These are phyloP conservation scores for Batkoa obscura DNA, from an alignment of 371 early-diverging fungal species.

Conservation along the genomic window DNA sequence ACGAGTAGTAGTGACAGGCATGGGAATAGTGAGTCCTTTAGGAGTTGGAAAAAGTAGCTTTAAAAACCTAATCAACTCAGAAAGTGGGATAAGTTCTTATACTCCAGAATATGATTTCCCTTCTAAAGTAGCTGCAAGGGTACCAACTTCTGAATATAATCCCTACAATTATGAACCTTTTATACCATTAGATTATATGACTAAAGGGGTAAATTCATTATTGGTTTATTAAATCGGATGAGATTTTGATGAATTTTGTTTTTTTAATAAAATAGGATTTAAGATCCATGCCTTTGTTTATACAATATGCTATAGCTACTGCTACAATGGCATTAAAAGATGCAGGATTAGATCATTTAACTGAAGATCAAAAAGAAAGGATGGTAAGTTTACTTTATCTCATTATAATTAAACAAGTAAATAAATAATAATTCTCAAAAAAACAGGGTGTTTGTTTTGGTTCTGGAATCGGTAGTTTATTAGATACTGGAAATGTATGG, in stretches of 20 bases:
- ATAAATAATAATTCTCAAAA: too few species aligned
- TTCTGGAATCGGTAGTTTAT: conserved; percentile 79
- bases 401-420: conserved; percentile 1
- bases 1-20: conserved; percentile 83
- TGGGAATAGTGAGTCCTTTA: conserved; percentile 85
- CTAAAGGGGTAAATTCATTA: conserved; percentile 30
- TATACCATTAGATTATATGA: conserved; percentile 46
- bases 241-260: conserved; percentile 2
- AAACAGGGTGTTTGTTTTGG: conserved; percentile 85
- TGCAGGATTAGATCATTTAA: conserved; percentile 33
- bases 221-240: neutral
- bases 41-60: conserved; percentile 59
- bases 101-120: conserved; percentile 33
- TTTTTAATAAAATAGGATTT: conserved; percentile 34
- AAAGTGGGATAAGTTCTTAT: conserved; percentile 42
- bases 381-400: conserved; percentile 11
- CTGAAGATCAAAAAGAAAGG: conserved; percentile 28
- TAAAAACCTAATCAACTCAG: conserved; percentile 46
- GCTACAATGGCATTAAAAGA: conserved; percentile 72
- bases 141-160: conserved; percentile 25
- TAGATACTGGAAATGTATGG: conserved; percentile 50
- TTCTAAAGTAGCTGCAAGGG: conserved; percentile 62
- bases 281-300: conserved; percentile 57
- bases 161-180: conserved; percentile 29
- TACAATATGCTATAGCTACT: conserved; percentile 72